Conservation (phyloP, 192 early-diverging fungal species). For the Fimicolochytrium jonesii region DNA sequence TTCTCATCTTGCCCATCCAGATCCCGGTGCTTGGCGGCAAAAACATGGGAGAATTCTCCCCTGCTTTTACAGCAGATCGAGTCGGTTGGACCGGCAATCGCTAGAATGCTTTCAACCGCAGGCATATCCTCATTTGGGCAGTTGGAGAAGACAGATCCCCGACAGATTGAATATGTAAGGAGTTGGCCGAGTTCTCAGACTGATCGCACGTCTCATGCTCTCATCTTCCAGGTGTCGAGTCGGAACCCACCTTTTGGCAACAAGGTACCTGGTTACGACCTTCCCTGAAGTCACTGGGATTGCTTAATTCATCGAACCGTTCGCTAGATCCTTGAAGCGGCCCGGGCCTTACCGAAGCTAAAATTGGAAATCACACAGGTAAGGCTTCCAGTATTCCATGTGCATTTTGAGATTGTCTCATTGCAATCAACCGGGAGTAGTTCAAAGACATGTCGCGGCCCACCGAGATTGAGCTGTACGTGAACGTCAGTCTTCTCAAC, state of each 20-base stretch:
- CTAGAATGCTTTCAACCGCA: conserved; percentile 40
- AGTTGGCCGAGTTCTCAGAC: no score
- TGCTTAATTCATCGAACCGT: no score
- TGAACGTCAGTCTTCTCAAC: conserved; percentile 25
- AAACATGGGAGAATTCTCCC: conserved; percentile 42
- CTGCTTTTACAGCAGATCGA: conserved; percentile 54
- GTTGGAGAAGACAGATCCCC: conserved; percentile 30
- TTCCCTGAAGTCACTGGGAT: no score
- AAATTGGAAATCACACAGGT: conserved; percentile 33
- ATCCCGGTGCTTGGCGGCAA: conserved; percentile 38
- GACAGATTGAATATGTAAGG: conserved; percentile 50
- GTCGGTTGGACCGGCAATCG: conserved; percentile 49
- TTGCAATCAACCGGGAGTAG: background rate
- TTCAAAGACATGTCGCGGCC: conserved; percentile 24
- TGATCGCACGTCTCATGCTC: background rate
- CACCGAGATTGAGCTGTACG: conserved; percentile 30
- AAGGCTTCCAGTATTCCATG: background rate
- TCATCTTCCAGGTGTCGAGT: background rate
- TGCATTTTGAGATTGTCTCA: no score
- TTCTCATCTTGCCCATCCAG: conserved; percentile 6
- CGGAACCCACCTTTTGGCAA: conserved; percentile 62
- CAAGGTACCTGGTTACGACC: conserved; percentile 37
- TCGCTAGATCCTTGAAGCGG: no score
- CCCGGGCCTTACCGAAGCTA: no score
- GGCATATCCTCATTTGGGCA: conserved; percentile 42